Base-by-base conservation (phyloP, 768 basidiomycete species). In the Agrocybe pediades region DNA sequence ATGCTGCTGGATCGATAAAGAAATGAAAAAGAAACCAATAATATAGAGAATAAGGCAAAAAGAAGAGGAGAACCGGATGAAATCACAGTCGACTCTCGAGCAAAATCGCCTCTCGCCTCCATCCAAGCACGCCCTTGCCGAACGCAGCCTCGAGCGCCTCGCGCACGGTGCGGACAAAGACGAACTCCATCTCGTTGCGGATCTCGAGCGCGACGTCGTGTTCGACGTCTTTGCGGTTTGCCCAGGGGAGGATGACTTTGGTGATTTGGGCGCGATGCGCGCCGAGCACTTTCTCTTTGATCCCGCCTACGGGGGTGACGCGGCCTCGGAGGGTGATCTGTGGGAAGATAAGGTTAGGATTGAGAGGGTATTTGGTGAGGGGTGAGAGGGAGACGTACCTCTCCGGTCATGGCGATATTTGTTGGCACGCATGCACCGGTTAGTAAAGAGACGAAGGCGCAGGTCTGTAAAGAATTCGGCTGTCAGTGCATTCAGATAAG, bases 271-370 rank as follows among this genome's bases (percentile, higher is more conserved):
- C 92, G 6, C 94, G 85, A 67, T 95, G 92, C 0, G 94, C 94
- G 16, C 92, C 93, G 16, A 96, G 80, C 1, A 95, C 84, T 66
- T 92, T 92, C 76, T 95, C 94, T 65, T 94, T 93, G 70, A 96
- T 90, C 0, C 93, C 93, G 3, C 93, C 93, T 1, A 96, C 90
- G 4, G 92, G 84, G 0, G 86, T 89, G 29, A 93, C 86, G 7
- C 83, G 83, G 15, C 92, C 90, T 2, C 92, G 82, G 1, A 94
- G 78, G 0, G 94, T 96, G 49, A 95, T 88, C 84, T 86, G 51
- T n/a, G 33, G n/a, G n/a, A 36, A 41, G 42, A 33, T 6, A 13
- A 17, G 25, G 21, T 11, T 20, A 46, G 33, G 33, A 44, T n/a
- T n/a, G n/a, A 20, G 49, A 33, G 44, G n/a, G 11, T 20, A n/a